phyloP scores from a whole-genome alignment of 2,329 filamentous ascomycete genomes.

The Aureobasidium sp. region DNA sequence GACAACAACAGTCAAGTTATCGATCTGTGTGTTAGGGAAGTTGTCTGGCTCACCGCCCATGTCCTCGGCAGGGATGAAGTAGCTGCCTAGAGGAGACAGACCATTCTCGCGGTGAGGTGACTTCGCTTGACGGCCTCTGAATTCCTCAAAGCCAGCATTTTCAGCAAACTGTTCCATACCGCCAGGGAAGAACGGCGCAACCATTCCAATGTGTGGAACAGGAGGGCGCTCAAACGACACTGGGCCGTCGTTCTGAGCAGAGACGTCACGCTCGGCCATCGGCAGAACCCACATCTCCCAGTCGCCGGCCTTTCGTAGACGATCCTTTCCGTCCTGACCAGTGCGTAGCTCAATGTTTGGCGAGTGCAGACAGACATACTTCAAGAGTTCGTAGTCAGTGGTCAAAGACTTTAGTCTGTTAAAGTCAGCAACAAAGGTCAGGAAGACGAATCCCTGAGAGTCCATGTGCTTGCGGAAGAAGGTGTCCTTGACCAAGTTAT shows the following conservation, averaged over 20 bases:
- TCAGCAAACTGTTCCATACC: slow-evolving; percentile 16
- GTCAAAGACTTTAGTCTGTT: slow-evolving; percentile 72
- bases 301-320: slow-evolving; percentile 64
- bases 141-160: slow-evolving; percentile 15
- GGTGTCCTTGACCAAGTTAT: slow-evolving; percentile 90
- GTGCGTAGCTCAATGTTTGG: slow-evolving; percentile 65
- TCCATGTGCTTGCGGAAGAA: slow-evolving; percentile 91
- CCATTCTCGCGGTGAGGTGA: slow-evolving; percentile 26
- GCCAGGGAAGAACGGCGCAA: slow-evolving; percentile 20
- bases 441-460: slow-evolving; percentile 80
- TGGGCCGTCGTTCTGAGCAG: slow-evolving; percentile 69
- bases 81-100: slow-evolving; percentile 19
- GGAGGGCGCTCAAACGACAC: slow-evolving; percentile 37
- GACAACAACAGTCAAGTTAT: slow-evolving; percentile 48
- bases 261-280: slow-evolving; percentile 62
- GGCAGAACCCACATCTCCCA: slow-evolving; percentile 78
- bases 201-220: slow-evolving; percentile 30
- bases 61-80: slow-evolving; percentile 17
- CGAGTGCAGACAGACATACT: slow-evolving; percentile 66
- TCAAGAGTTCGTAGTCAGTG: slow-evolving; percentile 65
- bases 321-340: slow-evolving; percentile 70
- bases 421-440: slow-evolving; percentile 77
- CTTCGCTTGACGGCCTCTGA: slow-evolving; percentile 21
- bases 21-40: slow-evolving; percentile 49
- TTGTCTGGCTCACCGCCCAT: slow-evolving; percentile 32